These are phyloP conservation scores for Hyphodiscus hymeniophilus DNA, from an alignment of 495 filamentous ascomycete genomes.

Conservation along the genomic window DNA sequence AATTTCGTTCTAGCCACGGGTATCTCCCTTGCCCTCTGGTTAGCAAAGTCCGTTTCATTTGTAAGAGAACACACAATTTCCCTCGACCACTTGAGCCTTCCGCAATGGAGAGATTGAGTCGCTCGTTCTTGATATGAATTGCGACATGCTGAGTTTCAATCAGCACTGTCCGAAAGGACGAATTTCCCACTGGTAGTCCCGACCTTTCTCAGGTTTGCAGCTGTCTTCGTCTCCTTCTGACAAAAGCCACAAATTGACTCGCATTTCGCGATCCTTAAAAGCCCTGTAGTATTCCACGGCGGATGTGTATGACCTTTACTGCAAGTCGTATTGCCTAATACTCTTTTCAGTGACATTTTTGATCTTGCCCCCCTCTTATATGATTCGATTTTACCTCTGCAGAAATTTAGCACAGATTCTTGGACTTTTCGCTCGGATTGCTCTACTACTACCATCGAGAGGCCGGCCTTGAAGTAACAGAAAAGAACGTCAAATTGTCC, in stretches of 20 bases:
- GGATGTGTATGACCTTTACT: conserved; percentile 21
- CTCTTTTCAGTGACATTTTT: conserved; percentile 8
- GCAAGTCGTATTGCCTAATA: conserved; percentile 16
- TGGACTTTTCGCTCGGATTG: not conserved
- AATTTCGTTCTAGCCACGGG: conserved; percentile 3
- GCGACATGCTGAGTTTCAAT: conserved; percentile 15
- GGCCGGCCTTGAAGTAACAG: too few relatives aligned
- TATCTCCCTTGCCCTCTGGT: conserved; percentile 14
- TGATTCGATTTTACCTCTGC: not conserved
- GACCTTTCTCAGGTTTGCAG: conserved; percentile 21
- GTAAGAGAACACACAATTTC: conserved; percentile 9
- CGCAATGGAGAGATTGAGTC: conserved; percentile 19
- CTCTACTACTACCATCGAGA: not conserved
- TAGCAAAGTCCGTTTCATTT: not conserved
- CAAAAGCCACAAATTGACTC: conserved; percentile 22
- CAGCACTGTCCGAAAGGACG: conserved; percentile 1
- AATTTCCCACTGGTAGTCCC: not conserved
- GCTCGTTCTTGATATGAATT: conserved; percentile 22
- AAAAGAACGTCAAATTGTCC: too few relatives aligned
- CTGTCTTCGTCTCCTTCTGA: conserved; percentile 23
- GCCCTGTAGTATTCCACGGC: conserved; percentile 18
- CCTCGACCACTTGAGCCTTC: conserved; percentile 18
- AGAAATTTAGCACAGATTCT: not conserved
- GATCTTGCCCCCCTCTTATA: not conserved
- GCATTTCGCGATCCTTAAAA: conserved; percentile 19